These are phyloP conservation scores for Chrysoporthe deuterocubensis DNA, from an alignment of 2,329 filamentous ascomycete genomes.

Conservation along the genomic window DNA sequence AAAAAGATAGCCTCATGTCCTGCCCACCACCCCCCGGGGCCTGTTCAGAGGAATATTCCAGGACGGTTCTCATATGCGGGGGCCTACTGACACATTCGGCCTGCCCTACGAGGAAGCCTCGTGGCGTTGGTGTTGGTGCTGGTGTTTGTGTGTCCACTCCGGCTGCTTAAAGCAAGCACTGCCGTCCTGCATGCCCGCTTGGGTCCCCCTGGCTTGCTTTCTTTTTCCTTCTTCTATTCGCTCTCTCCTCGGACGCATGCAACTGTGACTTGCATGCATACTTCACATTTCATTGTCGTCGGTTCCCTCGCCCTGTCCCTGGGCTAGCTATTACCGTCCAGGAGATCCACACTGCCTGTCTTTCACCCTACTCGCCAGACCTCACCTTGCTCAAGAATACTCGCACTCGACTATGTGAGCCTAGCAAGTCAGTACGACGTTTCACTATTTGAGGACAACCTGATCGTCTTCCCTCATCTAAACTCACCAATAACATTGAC, in stretches of 20 bases:
- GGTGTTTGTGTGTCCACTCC: slow-evolving; percentile 9
- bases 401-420: not conserved
- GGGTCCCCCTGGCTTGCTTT: slow-evolving; percentile 13
- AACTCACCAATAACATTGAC: not conserved
- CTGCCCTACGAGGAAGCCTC: slow-evolving; percentile 23
- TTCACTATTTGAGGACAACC: not conserved
- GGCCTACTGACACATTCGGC: slow-evolving; percentile 3
- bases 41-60: slow-evolving; percentile 4
- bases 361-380: not conserved
- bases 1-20: slow-evolving; percentile 27
- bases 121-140: not conserved
- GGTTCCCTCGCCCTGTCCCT: slow-evolving; percentile 11
- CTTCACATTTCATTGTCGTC: slow-evolving; percentile 17
- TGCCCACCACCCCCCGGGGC: slow-evolving; percentile 10
- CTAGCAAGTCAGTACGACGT: not conserved
- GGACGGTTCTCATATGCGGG: slow-evolving; percentile 8
- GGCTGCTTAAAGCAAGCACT: slow-evolving; percentile 28
- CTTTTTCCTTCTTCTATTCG: slow-evolving; percentile 17
- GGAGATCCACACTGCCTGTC: slow-evolving; percentile 2
- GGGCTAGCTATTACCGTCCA: slow-evolving; percentile 22
- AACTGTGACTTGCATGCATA: slow-evolving; percentile 24
- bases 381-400: not conserved
- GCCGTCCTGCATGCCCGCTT: slow-evolving; percentile 10
- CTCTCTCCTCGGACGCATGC: slow-evolving; percentile 20
- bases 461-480: not conserved